Evolutionary conservation across 495 filamentous ascomycete species (phyloP).

Genomic region (Daldinia loculata): DNA sequence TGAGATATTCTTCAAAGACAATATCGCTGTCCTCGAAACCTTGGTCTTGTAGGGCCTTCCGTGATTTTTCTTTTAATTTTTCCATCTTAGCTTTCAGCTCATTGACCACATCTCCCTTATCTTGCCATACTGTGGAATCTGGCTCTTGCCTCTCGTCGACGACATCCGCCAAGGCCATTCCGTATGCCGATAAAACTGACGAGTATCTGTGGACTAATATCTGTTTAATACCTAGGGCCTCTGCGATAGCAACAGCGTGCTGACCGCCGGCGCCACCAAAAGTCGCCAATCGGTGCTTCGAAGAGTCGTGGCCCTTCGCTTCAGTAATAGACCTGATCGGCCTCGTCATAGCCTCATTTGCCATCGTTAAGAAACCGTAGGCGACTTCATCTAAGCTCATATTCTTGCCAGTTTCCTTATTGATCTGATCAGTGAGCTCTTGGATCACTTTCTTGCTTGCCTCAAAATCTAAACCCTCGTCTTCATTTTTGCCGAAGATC

Average conservation of each 20-base stretch:
- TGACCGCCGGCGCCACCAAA: slow-evolving; percentile 97
- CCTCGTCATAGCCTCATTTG: slow-evolving; percentile 94
- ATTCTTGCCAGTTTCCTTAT: slow-evolving; percentile 69
- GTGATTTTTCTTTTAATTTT: slow-evolving; percentile 73
- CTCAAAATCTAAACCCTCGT: slow-evolving; percentile 82
- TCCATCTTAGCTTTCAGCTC: slow-evolving; percentile 66
- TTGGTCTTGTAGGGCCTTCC: slow-evolving; percentile 70
- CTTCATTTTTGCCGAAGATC: slow-evolving; percentile 92
- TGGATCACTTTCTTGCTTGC: slow-evolving; percentile 80
- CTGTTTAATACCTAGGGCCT: slow-evolving; percentile 84
- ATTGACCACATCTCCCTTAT: slow-evolving; percentile 60
- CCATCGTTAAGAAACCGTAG: slow-evolving; percentile 88
- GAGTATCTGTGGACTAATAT: slow-evolving; percentile 93
- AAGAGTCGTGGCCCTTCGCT: slow-evolving; percentile 91
- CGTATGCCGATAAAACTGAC: slow-evolving; percentile 93
- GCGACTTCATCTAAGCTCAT: slow-evolving; percentile 91
- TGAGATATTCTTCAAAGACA: slow-evolving; percentile 86
- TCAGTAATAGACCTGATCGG: slow-evolving; percentile 94
- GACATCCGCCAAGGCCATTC: slow-evolving; percentile 95
- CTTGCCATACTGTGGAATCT: slow-evolving; percentile 79
- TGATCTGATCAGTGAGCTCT: slow-evolving; percentile 80
- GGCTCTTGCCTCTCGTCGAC: slow-evolving; percentile 94
- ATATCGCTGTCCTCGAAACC: slow-evolving; percentile 78
- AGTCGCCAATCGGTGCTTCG: slow-evolving; percentile 85
- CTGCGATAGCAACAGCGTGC: slow-evolving; percentile 94